phyloP scores from a whole-genome alignment of 176 grass and related monocot species.

The Phoenix dactylifera region DNA sequence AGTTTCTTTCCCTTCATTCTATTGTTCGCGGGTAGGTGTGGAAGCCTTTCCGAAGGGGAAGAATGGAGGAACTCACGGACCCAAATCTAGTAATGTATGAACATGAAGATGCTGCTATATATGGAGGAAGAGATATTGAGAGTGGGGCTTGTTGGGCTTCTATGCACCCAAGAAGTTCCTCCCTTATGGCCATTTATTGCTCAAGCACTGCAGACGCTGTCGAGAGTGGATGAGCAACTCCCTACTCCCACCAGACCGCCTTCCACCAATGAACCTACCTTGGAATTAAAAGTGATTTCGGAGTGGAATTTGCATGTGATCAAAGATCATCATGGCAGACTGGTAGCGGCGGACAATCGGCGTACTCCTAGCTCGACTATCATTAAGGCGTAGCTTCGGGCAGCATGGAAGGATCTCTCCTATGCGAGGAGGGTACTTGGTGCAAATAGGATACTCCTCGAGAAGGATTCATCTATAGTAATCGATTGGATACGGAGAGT shows the following conservation, averaged over 20 bases:
- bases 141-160: constrained; percentile 12
- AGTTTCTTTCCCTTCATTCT: no score
- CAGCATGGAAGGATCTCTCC: no score
- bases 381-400: no score
- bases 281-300: neutral
- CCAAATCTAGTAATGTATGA: neutral
- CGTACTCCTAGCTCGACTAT: no score
- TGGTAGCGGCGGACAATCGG: no score
- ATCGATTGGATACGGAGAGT: no score
- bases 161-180: constrained; percentile 1
- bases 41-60: constrained; percentile 6
- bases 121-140: neutral
- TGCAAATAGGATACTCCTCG: no score
- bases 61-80: neutral
- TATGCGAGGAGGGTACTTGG: no score
- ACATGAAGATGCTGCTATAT: neutral
- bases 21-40: neutral
- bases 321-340: no score
- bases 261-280: constrained; percentile 2
- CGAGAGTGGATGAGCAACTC: neutral
- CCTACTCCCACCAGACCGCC: constrained; percentile 7
- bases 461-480: no score
- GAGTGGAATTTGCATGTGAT: no score
- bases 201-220: neutral
- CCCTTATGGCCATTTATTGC: neutral